Evolutionary conservation across 2,329 filamentous ascomycete genomes (phyloP).

Genomic region (Leptoxyphium fumago): DNA sequence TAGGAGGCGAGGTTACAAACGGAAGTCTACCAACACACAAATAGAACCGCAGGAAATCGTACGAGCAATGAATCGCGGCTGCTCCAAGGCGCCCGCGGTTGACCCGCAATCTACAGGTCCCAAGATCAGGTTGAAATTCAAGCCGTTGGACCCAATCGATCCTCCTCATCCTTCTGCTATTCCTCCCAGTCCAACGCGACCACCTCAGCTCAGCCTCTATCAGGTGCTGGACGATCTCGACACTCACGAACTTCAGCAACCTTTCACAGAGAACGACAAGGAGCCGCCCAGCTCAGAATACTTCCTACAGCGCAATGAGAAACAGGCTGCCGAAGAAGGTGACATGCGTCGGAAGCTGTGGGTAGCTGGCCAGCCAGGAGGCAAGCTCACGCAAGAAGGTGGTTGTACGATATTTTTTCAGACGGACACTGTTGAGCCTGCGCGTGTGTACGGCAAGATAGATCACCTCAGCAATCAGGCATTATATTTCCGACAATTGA

Average conservation of each 20-base stretch:
- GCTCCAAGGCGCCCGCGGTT: neutral
- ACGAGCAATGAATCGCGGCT: neutral
- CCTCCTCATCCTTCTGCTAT: slow-evolving; percentile 19
- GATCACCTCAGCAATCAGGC: slow-evolving; percentile 75
- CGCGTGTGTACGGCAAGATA: slow-evolving; percentile 68
- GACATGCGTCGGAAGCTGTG: slow-evolving; percentile 40
- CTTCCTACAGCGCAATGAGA: slow-evolving; percentile 10
- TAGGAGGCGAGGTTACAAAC: neutral
- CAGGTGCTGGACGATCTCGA: slow-evolving; percentile 20
- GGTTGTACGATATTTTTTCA: slow-evolving; percentile 52
- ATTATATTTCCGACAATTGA: slow-evolving; percentile 63
- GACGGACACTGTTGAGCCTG: slow-evolving; percentile 53
- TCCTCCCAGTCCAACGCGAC: slow-evolving; percentile 11
- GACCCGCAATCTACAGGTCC: slow-evolving; percentile 3
- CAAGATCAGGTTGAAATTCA: slow-evolving; percentile 16
- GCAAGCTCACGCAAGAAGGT: slow-evolving; percentile 51
- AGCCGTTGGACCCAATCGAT: slow-evolving; percentile 5
- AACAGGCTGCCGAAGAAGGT: slow-evolving; percentile 15
- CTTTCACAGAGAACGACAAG: slow-evolving; percentile 17
- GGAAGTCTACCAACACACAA: neutral
- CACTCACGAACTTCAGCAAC: slow-evolving; percentile 19
- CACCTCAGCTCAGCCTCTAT: slow-evolving; percentile 15
- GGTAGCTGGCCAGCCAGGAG: slow-evolving; percentile 58
- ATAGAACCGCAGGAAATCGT: neutral
- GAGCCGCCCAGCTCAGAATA: slow-evolving; percentile 14